Conservation (phyloP, 257 asterid genomes). For the Datura wrightii region DNA sequence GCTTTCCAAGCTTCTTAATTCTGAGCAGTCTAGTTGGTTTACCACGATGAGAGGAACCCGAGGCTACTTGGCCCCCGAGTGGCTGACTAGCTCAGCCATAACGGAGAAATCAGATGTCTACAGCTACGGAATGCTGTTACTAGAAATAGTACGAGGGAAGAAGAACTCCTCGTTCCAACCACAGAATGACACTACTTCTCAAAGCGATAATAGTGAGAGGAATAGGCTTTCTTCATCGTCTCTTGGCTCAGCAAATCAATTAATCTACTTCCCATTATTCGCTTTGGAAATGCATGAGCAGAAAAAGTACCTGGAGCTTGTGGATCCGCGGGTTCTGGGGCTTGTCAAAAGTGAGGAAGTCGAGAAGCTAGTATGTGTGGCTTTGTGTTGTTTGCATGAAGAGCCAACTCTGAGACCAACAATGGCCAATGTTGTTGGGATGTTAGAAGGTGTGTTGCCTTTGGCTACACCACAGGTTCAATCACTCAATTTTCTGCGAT, state of each 20-base stretch:
- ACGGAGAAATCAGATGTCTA: slow-evolving; percentile 82
- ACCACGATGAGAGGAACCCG: slow-evolving; percentile 92
- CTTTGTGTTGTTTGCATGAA: slow-evolving; percentile 77
- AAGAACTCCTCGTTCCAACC: slow-evolving; percentile 60
- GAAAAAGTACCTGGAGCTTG: slow-evolving; percentile 65
- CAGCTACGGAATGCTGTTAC: slow-evolving; percentile 75
- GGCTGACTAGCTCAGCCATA: slow-evolving; percentile 78
- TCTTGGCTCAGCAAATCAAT: slow-evolving; percentile 34
- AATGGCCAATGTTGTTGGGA: slow-evolving; percentile 68
- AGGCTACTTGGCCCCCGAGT: slow-evolving; percentile 83
- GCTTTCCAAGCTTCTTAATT: slow-evolving; percentile 68
- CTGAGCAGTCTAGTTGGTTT: slow-evolving; percentile 61
- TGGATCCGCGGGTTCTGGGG: slow-evolving; percentile 59
- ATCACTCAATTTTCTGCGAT: slow-evolving; percentile 63
- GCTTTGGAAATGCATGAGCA: slow-evolving; percentile 77
- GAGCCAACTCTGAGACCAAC: slow-evolving; percentile 73
- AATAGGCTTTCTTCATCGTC: slow-evolving; percentile 17
- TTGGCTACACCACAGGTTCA: slow-evolving; percentile 52
- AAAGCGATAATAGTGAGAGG: slow-evolving; percentile 30
- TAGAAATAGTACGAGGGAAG: slow-evolving; percentile 76
- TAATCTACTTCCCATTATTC: slow-evolving; percentile 60
- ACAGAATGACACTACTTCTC: slow-evolving; percentile 43
- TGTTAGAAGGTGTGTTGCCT: slow-evolving; percentile 65
- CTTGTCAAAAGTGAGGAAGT: slow-evolving; percentile 57
- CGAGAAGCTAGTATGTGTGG: slow-evolving; percentile 66